These are phyloP conservation scores for Candida palmyrensis DNA, from an alignment of 805 yeast genomes.

Conservation along the genomic window DNA sequence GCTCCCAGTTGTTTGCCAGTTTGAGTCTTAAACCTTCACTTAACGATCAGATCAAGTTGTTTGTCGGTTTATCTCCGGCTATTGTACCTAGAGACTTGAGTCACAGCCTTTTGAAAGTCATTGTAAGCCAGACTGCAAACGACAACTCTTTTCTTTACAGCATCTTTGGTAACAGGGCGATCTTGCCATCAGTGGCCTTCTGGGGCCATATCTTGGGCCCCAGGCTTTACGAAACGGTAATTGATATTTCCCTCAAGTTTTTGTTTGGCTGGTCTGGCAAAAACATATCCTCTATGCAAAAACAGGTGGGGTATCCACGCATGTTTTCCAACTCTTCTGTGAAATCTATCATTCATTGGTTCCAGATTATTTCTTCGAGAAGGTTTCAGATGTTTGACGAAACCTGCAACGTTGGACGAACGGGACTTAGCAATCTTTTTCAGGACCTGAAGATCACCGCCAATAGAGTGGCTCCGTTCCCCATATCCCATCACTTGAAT, in stretches of 20 bases:
- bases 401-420: constrained; percentile 18
- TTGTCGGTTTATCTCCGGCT: constrained; percentile 27
- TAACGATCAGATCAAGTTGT: constrained; percentile 15
- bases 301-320: constrained; percentile 23
- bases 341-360: constrained; percentile 26
- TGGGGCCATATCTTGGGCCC: constrained; percentile 22
- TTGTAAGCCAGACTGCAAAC: constrained; percentile 21
- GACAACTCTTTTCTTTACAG: constrained; percentile 19
- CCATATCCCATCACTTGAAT: constrained; percentile 22
- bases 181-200: constrained; percentile 24
- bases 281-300: constrained; percentile 19
- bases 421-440: constrained; percentile 16
- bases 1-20: constrained; percentile 27
- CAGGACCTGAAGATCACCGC: constrained; percentile 11
- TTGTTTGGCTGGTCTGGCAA: constrained; percentile 24
- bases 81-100: constrained; percentile 19
- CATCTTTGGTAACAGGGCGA: constrained; percentile 23
- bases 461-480: constrained; percentile 22
- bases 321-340: constrained; percentile 26
- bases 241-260: constrained; percentile 17
- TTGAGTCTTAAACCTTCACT: constrained; percentile 21
- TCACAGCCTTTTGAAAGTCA: constrained; percentile 18
- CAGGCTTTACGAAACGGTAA: constrained; percentile 16
- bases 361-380: constrained; percentile 23
- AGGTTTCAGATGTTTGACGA: constrained; percentile 30